Percentiles rank a stretch among this genome's conserved stretches.
phyloP scores from a whole-genome alignment of 1,139 yeast genomes.

The Hansenula lynferdii region DNA sequence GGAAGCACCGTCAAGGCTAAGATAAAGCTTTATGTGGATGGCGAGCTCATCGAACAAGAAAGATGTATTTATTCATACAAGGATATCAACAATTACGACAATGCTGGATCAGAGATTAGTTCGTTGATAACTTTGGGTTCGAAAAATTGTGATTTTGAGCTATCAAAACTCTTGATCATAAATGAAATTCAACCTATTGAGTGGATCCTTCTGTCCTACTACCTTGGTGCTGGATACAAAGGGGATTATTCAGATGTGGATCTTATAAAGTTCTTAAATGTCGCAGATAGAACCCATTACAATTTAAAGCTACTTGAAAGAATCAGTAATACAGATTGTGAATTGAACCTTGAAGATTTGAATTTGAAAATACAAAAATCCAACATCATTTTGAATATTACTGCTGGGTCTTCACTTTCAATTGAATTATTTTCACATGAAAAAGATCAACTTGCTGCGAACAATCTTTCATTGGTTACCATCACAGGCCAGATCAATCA shows the following conservation, averaged over 20 bases:
- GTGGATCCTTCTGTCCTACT: conserved; percentile 31
- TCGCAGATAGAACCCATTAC: conserved; percentile 28
- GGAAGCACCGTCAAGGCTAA: conserved; percentile 10
- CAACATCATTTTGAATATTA: conserved; percentile 13
- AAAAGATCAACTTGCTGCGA: neutral
- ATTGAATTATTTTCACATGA: neutral
- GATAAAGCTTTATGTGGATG: conserved; percentile 17
- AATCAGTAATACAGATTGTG: conserved; percentile 13
- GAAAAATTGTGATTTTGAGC: conserved; percentile 5
- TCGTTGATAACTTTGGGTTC: conserved; percentile 12
- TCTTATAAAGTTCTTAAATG: conserved; percentile 28
- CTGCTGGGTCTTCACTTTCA: neutral
- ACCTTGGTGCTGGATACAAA: conserved; percentile 33
- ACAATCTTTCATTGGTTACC: conserved; percentile 1
- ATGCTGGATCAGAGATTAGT: neutral
- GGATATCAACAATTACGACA: neutral
- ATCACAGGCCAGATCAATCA: conserved; percentile 17
- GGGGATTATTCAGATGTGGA: conserved; percentile 34
- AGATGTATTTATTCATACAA: neutral
- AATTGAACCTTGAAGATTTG: conserved; percentile 14
- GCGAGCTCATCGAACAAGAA: conserved; percentile 13
- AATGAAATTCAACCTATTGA: conserved; percentile 26
- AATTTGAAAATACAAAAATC: conserved; percentile 12
- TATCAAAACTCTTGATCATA: conserved; percentile 22
- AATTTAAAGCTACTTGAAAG: conserved; percentile 24